phyloP scores from a whole-genome alignment of 768 basidiomycete genomes.

The Termitomyces sp. region DNA sequence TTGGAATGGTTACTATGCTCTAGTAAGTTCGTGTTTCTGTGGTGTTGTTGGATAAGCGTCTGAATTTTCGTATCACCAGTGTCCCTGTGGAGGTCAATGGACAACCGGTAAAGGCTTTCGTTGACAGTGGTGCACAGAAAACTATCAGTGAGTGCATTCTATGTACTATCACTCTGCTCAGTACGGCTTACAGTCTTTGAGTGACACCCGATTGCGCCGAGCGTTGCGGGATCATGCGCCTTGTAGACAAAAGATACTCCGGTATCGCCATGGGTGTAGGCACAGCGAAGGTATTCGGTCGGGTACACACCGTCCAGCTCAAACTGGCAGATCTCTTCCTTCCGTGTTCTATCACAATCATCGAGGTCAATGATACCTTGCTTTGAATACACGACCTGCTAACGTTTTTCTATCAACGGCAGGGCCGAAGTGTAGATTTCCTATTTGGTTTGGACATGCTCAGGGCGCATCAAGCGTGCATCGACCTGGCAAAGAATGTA shows the following conservation, averaged over 20 bases:
- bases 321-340: conserved; percentile 80
- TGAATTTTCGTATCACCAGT: conserved; percentile 29
- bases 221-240: conserved; percentile 89
- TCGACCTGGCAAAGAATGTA: conserved; percentile 86
- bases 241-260: conserved; percentile 80
- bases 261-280: conserved; percentile 94
- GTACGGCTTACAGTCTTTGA: conserved; percentile 20
- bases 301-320: conserved; percentile 90
- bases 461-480: conserved; percentile 93
- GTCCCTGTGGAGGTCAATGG: conserved; percentile 93
- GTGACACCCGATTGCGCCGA: conserved; percentile 94
- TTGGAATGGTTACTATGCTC: conserved; percentile 94
- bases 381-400: background rate
- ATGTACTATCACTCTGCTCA: background rate
- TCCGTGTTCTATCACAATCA: conserved; percentile 89
- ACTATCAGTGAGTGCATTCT: conserved; percentile 75
- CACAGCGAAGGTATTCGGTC: conserved; percentile 88
- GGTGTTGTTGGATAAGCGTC: background rate
- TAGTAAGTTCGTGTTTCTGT: conserved; percentile 53
- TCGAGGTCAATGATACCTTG: conserved; percentile 57
- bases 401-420: background rate
- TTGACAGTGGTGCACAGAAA: conserved; percentile 95
- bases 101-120: conserved; percentile 88
- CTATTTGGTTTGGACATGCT: conserved; percentile 99
- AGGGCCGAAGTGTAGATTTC: conserved; percentile 93